Base-by-base conservation (phyloP, 1,284 basidiomycete genomes). In the Rhodotorula sp. region DNA sequence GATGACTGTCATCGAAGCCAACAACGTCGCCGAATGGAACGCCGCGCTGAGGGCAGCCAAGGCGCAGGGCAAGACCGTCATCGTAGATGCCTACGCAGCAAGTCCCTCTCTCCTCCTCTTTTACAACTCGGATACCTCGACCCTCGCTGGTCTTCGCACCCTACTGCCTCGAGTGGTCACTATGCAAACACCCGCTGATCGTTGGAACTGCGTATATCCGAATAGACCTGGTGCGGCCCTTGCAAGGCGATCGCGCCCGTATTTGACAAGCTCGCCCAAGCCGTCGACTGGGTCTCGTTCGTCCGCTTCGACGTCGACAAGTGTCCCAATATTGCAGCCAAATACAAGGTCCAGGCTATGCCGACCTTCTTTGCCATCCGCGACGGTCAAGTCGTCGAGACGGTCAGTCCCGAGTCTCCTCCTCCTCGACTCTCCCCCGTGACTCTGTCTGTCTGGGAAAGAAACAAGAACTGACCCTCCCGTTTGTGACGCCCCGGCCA, bases 241-340 rank as follows among this genome's bases (percentile, higher is more conserved):
- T 74, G 72, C 64, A 71, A 69, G 54, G 61, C 57, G 2, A 73
- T 75, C 22, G 60, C 55, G 0, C 66, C 68, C 14, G 69, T 66
- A 2, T 68, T 68, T 44, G 68, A 68, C 53, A 42, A 62, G 8
- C 59, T 71, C 17, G 54, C 64, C 1, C 46, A 59, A 46, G 29
- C 48, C n/a, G 46, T 29, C 12, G 30, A 51, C 30, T 65, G 59
- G 64, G 64, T 67, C 58, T 18, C n/a, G 60, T 78, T 78, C 58
- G 53, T 78, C n/a, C 68, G 76, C 2, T 74, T 78, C 58, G 77
- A 78, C 55, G 77, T 78, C 51, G 77, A 78, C 64, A 63, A 65
- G 18, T 65, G 62, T 49, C 64, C 65, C n/a, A 46, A 73, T 8
- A 77, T 78, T 26, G 76, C 77, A 0, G n/a, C 58, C 3, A 78